These are phyloP conservation scores for Lophiotrema nucula DNA, from an alignment of 495 filamentous ascomycete species.

Conservation along the genomic window DNA sequence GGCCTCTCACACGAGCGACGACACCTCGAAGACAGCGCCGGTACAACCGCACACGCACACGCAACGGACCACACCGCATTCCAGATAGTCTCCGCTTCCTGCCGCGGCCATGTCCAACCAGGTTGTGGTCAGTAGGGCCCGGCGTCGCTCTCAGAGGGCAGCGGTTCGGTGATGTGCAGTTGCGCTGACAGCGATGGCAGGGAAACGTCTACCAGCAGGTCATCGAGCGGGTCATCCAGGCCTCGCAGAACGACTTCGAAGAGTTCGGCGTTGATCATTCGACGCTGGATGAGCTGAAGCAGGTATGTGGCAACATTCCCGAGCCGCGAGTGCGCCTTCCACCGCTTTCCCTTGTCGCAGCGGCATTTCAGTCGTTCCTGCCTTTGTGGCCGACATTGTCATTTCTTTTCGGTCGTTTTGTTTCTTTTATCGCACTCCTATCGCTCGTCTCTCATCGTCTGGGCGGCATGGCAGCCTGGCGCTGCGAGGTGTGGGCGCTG, in stretches of 20 bases:
- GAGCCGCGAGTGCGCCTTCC: slow-evolving; percentile 5
- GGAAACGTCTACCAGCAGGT: slow-evolving; percentile 83
- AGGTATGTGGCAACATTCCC: slow-evolving; percentile 58
- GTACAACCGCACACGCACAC: no score
- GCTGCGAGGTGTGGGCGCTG: slow-evolving; percentile 23
- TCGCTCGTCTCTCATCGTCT: slow-evolving; percentile 24
- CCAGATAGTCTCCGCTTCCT: no score
- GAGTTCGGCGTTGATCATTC: slow-evolving; percentile 87
- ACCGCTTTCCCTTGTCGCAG: slow-evolving; percentile 1
- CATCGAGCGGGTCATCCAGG: slow-evolving; percentile 86
- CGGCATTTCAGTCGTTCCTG: slow-evolving; percentile 8
- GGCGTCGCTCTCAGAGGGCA: neutral
- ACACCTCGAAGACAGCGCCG: no score
- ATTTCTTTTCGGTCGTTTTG: slow-evolving; percentile 11
- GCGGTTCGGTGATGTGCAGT: slow-evolving; percentile 3
- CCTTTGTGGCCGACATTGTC: slow-evolving; percentile 28
- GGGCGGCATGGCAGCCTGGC: slow-evolving; percentile 27
- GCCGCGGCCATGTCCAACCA: slow-evolving; percentile 36
- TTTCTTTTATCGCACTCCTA: slow-evolving; percentile 10
- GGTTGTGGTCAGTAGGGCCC: slow-evolving; percentile 27
- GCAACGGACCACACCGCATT: neutral
- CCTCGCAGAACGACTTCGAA: slow-evolving; percentile 91
- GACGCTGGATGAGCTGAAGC: slow-evolving; percentile 77
- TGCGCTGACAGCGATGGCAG: slow-evolving; percentile 40
- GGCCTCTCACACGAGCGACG: neutral